Base-by-base conservation (phyloP, 176 grass and related monocot species). In the Phoenix roebelenii region DNA sequence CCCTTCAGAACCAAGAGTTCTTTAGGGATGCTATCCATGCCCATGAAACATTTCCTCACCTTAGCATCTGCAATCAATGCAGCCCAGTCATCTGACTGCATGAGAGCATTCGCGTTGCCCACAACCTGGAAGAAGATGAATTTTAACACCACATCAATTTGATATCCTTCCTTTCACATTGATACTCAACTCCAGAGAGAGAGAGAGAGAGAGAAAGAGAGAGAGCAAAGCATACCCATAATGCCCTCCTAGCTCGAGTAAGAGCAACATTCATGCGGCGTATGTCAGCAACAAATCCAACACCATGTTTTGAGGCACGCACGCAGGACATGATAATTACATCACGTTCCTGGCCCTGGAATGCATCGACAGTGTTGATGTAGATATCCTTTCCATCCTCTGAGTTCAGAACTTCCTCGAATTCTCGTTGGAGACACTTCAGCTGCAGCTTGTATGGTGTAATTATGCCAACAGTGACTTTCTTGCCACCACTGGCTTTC, bases 291-390 rank as follows among this genome's bases (percentile, higher is more conserved):
- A 99, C 94, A 77, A 99, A 99, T 48, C 94, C 94, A 25, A 99
- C 94, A 22, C 94, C 88, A 74, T 93, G 88, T 54, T 76, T 89
- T 64, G 94, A 99, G 25, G 94, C 94, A 61, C 94, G 84, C 30
- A 99, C 94, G 2, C 94, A 99, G 25, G 94, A 99, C 94, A 99
- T 99, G 56, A 99, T 99, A 67, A 99, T 93, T 26, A 99, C 68
- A 68, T 99, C 94, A 54, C 94, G 88, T 76, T 99, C 94, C 76
- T 99, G 94, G 7, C 94, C 94, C 69, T 99, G 94, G 72, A 99
- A 99, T 66, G 94, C 94, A 89, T 99, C 94, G 26, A 99, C 85
- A 15, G 94, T 99, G 56, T 99, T 99, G 68, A 99, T 99, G 63
- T 99, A 99, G 22, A 99, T 89, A 70, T 99, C 94, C 67, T 89